phyloP scores from a whole-genome alignment of 805 yeast species.

The Candida ficus region DNA sequence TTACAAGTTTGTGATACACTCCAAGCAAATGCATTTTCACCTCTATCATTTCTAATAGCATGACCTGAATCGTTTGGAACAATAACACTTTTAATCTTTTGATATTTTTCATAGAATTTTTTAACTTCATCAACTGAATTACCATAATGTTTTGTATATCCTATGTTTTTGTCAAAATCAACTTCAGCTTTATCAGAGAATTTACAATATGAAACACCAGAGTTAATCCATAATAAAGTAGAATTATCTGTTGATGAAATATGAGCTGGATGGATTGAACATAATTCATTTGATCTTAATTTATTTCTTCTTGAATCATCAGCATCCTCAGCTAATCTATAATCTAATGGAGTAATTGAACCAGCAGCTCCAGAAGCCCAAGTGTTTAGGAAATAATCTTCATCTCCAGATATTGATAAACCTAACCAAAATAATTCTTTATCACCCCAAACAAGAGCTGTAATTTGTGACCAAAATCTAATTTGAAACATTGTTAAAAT shows the following conservation, averaged over 20 bases:
- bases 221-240: conserved; percentile 52
- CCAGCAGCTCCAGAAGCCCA: conserved; percentile 57
- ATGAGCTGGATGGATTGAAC: conserved; percentile 61
- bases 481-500: conserved; percentile 36
- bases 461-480: conserved; percentile 35
- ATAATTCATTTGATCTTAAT: conserved; percentile 36
- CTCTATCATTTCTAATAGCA: conserved; percentile 27
- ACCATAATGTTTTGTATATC: conserved; percentile 26
- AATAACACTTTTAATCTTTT: conserved; percentile 38
- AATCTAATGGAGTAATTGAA: conserved; percentile 25
- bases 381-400: conserved; percentile 44
- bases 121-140: neutral
- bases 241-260: conserved; percentile 41
- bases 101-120: conserved; percentile 27
- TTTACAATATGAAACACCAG: conserved; percentile 50
- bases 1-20: conserved; percentile 40
- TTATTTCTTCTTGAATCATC: conserved; percentile 13
- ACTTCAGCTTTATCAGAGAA: conserved; percentile 25
- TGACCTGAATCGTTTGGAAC: conserved; percentile 44
- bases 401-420: conserved; percentile 49
- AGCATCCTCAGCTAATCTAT: conserved; percentile 16
- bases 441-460: conserved; percentile 57
- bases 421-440: conserved; percentile 67
- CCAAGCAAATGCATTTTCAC: conserved; percentile 40
- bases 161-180: conserved; percentile 26